Percentiles rank a stretch among this genome's conserved stretches.
Conservation (phyloP, 2,329 filamentous ascomycete species). For the Aspergillus ustus region DNA sequence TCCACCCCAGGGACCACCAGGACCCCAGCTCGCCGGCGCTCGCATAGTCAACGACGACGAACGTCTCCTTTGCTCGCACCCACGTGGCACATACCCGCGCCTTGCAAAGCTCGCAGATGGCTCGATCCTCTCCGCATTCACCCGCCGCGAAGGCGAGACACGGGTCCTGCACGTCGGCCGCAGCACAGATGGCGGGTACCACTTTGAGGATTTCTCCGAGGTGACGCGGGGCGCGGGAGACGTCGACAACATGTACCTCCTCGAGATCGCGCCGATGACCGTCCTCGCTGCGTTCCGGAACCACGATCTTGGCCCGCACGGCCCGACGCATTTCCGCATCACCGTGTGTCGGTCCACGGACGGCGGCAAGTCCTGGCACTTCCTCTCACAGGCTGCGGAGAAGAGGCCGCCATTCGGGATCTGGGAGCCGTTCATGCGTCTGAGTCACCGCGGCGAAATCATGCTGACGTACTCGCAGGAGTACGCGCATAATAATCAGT, state of each 20-base stretch:
- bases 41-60: conserved; percentile 40
- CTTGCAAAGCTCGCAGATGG: conserved; percentile 52
- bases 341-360: conserved; percentile 55
- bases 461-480: conserved; percentile 55
- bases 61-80: conserved; percentile 40
- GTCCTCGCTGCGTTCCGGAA: conserved; percentile 57
- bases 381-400: conserved; percentile 51
- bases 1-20: neutral
- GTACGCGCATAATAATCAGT: conserved; percentile 52
- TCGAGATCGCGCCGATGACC: conserved; percentile 43
- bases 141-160: conserved; percentile 43
- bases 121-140: conserved; percentile 53
- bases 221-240: conserved; percentile 51
- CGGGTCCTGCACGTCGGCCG: conserved; percentile 51
- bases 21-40: conserved; percentile 23
- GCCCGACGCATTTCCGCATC: conserved; percentile 53
- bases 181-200: conserved; percentile 50
- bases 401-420: conserved; percentile 45
- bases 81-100: conserved; percentile 54
- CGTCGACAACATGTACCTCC: conserved; percentile 54
- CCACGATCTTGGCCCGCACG: conserved; percentile 45
- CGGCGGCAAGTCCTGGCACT: conserved; percentile 50
- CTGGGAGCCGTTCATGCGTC: conserved; percentile 58
- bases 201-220: conserved; percentile 49
- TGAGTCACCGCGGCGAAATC: conserved; percentile 43